Percentiles rank a stretch among this genome's conserved stretches.
Conservation (phyloP, 2,329 filamentous ascomycete genomes). For the Tympanopsis confertula region DNA sequence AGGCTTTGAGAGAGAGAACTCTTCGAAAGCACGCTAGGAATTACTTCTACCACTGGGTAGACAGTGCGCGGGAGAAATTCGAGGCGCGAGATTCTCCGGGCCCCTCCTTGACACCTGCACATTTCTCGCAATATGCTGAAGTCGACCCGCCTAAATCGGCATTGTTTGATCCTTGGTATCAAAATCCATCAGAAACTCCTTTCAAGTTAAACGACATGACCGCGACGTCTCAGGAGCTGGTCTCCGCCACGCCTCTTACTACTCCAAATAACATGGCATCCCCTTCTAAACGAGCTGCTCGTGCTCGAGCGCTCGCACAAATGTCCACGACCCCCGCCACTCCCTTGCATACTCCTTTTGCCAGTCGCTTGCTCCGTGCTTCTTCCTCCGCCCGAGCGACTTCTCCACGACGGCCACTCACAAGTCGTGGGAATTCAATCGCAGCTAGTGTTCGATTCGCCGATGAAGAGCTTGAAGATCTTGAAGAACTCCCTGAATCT, state of each 20-base stretch:
- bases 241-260: constrained; percentile 20
- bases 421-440: constrained; percentile 7
- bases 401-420: constrained; percentile 5
- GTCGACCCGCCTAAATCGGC: too few species aligned
- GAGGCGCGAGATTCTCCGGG: background rate
- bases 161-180: constrained; percentile 15
- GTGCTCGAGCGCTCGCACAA: constrained; percentile 24
- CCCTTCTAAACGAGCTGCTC: constrained; percentile 29
- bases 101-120: background rate
- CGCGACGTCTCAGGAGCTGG: constrained; percentile 13
- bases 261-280: constrained; percentile 28
- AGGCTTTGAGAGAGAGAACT: constrained; percentile 37
- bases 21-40: constrained; percentile 39
- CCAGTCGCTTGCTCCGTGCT: constrained; percentile 19
- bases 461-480: constrained; percentile 23
- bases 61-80: constrained; percentile 21
- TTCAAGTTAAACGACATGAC: constrained; percentile 22
- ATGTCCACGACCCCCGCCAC: constrained; percentile 30
- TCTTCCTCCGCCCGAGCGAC: constrained; percentile 3
- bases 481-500: too few species aligned
- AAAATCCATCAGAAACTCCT: constrained; percentile 15
- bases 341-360: constrained; percentile 27
- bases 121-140: too few species aligned
- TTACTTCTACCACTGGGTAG: constrained; percentile 42
- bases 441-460: constrained; percentile 25